These are phyloP conservation scores for Ailanthus altissimus DNA, from an alignment of 345 rosid genomes.

Conservation along the genomic window DNA sequence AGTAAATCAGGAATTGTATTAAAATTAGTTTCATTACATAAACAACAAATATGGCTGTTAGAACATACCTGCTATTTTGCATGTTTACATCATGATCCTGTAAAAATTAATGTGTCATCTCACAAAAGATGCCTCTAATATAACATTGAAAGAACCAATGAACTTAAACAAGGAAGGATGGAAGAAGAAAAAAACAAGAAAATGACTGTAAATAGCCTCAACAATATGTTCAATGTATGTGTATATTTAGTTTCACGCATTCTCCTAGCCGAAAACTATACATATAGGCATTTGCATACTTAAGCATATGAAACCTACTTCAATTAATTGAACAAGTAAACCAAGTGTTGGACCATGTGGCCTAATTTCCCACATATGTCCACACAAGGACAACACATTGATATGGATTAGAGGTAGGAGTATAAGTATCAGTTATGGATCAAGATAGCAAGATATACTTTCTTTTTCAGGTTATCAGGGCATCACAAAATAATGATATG, in stretches of 20 bases:
- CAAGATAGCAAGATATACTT: background rate
- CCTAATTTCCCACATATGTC: background rate
- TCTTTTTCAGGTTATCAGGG: background rate
- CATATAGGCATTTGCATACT: background rate
- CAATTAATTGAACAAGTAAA: background rate
- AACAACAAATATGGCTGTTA: constrained; percentile 17
- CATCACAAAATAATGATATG: background rate
- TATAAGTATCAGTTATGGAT: background rate
- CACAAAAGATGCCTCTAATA: constrained; percentile 19
- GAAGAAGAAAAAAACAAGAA: constrained; percentile 16
- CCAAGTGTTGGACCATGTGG: background rate
- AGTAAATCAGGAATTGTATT: constrained; percentile 26
- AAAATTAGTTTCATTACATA: constrained; percentile 3
- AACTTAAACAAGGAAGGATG: constrained; percentile 9
- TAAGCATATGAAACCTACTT: constrained; percentile 4
- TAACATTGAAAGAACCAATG: constrained; percentile 2
- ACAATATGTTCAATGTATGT: constrained; percentile 6
- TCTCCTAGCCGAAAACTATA: background rate
- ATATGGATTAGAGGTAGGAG: background rate
- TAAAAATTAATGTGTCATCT: constrained; percentile 33
- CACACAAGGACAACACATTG: background rate
- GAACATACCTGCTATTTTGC: constrained; percentile 74
- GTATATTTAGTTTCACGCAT: background rate
- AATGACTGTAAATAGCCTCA: background rate
- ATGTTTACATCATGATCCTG: constrained; percentile 65